These are phyloP conservation scores for Histomonas meleagridis DNA, from an alignment of 208 protist genomes.

Conservation along the genomic window DNA sequence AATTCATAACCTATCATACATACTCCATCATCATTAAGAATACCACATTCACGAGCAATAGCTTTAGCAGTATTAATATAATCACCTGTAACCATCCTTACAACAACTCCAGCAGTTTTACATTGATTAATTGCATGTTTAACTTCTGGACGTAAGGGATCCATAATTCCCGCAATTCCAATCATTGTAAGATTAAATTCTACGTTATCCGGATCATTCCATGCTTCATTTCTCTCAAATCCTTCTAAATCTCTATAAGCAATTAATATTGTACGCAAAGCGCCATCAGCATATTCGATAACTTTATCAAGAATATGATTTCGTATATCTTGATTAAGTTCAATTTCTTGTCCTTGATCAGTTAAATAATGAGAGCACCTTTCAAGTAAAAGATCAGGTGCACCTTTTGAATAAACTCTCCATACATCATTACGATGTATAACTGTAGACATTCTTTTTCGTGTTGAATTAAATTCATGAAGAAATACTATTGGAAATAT, in stretches of 20 bases:
- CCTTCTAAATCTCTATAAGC: background rate
- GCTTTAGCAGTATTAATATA: background rate
- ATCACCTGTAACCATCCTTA: constrained; percentile 35
- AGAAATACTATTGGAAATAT: background rate
- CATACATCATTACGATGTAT: background rate
- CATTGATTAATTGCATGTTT: background rate
- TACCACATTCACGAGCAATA: background rate
- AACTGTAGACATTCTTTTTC: constrained; percentile 29
- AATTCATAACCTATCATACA: constrained; percentile 8
- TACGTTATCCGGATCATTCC: background rate
- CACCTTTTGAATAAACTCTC: background rate
- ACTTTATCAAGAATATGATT: background rate
- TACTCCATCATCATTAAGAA: background rate
- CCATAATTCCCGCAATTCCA: background rate
- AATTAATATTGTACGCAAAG: constrained; percentile 4
- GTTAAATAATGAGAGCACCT: background rate
- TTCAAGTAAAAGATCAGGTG: background rate
- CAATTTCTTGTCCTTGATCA: background rate
- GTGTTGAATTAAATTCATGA: background rate
- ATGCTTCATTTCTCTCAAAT: background rate
- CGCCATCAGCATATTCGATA: background rate
- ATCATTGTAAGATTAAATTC: constrained; percentile 1
- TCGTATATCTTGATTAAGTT: background rate
- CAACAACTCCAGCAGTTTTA: background rate
- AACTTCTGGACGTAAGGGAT: constrained; percentile 35